Evolutionary conservation across 305 asterid genomes (phyloP).

Genomic region (Andrographis paniculata): DNA sequence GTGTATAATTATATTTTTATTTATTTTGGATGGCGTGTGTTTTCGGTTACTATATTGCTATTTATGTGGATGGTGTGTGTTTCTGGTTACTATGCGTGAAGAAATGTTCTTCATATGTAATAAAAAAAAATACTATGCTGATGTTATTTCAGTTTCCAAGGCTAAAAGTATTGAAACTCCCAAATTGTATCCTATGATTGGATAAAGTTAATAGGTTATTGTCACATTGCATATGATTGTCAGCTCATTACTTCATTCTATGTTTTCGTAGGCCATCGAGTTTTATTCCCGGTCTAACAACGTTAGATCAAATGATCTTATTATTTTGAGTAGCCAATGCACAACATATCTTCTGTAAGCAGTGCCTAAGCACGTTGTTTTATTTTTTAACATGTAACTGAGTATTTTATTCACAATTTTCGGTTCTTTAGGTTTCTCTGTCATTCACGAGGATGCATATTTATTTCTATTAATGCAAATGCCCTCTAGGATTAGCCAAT

Average conservation of each 20-base stretch:
- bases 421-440: conserved; percentile 10
- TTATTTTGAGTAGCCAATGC: conserved; percentile 77
- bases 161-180: not conserved
- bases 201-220: no score
- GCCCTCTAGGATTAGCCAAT: conserved; percentile 56
- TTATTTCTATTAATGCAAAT: conserved; percentile 15
- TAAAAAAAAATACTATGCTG: no score
- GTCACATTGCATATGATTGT: conserved; percentile 10
- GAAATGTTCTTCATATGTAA: no score
- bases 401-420: not conserved
- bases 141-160: not conserved
- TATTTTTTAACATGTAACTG: not conserved
- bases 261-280: conserved; percentile 62
- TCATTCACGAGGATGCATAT: conserved; percentile 11
- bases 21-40: no score
- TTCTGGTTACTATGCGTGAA: no score
- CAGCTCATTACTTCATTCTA: conserved; percentile 4
- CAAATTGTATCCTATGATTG: no score
- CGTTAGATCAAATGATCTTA: conserved; percentile 61
- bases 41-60: no score
- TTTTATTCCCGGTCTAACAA: conserved; percentile 74
- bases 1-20: no score
- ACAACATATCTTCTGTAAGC: conserved; percentile 75
- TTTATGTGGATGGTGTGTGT: no score
- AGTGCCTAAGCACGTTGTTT: conserved; percentile 8